Base-by-base conservation (phyloP, 148 eudicot species). In the Dianthus caryophyllus region DNA sequence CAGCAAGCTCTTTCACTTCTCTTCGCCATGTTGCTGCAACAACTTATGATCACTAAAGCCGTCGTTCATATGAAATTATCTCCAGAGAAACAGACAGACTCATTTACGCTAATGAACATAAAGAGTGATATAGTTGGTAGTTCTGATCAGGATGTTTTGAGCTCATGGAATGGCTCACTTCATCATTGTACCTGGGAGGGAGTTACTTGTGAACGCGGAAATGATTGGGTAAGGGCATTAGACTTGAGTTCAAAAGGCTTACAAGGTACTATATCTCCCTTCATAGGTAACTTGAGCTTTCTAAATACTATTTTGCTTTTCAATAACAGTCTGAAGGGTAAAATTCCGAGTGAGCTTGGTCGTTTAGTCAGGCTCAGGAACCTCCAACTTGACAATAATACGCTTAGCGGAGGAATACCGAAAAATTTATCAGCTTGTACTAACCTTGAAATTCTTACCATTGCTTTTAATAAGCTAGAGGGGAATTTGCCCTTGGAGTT, bases 141-240 rank as follows among this genome's bases (percentile, higher is more conserved):
- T 33, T 33, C 7, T 33, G 38, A 26, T 33, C 38, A 33, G 0
- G 71, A 64, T 8, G 53, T 59, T 43, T 61, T 74, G 26, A 39
- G 38, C 65, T 77, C 80, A 15, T 84, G 88, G 88, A 79, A 82
- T 50, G 43, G 65, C 36, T 73, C 82, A 11, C 20, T 53, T 15
- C 77, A 67, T 49, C 73, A 77, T 26, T 84, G 88, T 71, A 18
- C 16, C 2, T 79, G 88, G 88, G 46, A 31, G 15, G 85, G 88
- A 0, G 70, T 84, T 30, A 61, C 33, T 18, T 84, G 88, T 57
- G 65, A 54, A 26, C 71, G 20, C 1, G 22, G 38, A 2, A 58
- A 65, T 70, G 30, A 22, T 21, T 60, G 85, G 46, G 80, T 81
- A 8, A 68, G 16, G 6, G 24, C 4, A n/a, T 43, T 84, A 50